phyloP scores from a whole-genome alignment of 148 eudicot genomes.

The Cornus suecica region DNA sequence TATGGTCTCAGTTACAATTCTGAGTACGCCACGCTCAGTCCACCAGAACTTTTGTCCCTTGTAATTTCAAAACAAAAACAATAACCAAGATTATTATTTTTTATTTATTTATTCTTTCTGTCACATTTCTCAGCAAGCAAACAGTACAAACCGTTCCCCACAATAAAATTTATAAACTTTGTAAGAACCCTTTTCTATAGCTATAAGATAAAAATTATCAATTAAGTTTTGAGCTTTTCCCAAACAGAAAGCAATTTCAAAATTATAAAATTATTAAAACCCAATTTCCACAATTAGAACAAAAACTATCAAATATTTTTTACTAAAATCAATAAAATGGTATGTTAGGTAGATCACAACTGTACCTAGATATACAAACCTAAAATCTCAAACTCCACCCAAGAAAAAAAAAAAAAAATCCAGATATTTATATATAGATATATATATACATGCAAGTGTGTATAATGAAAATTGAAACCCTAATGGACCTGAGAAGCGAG shows the following conservation, averaged over 20 bases:
- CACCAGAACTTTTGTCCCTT: too few relatives aligned
- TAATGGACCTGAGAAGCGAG: conserved; percentile 55
- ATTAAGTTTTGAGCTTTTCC: background rate
- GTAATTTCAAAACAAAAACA: too few relatives aligned
- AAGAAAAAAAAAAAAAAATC: background rate
- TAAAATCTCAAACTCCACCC: background rate
- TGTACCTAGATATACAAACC: background rate
- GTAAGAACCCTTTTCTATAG: background rate
- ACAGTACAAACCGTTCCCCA: background rate
- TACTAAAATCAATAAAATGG: background rate
- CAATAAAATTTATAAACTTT: too few relatives aligned
- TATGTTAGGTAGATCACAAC: background rate
- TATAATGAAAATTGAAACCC: background rate
- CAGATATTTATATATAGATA: too few relatives aligned
- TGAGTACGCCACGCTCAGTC: too few relatives aligned
- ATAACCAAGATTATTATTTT: background rate
- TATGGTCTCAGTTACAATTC: background rate
- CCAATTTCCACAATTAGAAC: background rate
- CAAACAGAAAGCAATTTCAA: background rate
- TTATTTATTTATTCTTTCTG: background rate
- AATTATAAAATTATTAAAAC: background rate
- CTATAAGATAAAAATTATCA: background rate
- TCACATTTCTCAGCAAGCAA: background rate
- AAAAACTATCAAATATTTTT: too few relatives aligned
- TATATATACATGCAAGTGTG: too few relatives aligned